A percentile compares a stretch with the other conserved stretches of the same genome.
Conservation (phyloP, 2,329 filamentous ascomycete species). For the Cordyceps tenuipes region DNA sequence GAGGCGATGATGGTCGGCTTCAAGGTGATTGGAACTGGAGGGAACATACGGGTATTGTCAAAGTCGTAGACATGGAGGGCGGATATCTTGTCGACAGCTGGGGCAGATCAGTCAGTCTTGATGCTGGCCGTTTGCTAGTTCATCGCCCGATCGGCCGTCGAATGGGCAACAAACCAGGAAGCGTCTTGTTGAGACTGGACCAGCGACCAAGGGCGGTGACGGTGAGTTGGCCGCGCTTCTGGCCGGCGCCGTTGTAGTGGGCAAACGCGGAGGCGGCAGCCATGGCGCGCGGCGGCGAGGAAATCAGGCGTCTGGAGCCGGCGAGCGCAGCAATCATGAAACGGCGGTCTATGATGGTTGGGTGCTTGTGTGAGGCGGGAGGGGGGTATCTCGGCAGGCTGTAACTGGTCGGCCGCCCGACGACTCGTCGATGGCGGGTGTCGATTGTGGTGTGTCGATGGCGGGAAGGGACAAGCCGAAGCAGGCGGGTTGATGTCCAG, state of each 20-base stretch:
- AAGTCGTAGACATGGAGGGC: constrained; percentile 93
- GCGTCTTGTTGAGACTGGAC: constrained; percentile 66
- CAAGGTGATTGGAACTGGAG: background rate
- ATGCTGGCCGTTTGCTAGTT: no score
- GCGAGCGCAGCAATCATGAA: constrained; percentile 20
- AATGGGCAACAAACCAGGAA: constrained; percentile 48
- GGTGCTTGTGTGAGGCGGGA: no score
- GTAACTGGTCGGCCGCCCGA: background rate
- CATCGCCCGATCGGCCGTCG: background rate
- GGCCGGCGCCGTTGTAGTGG: constrained; percentile 29
- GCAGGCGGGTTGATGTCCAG: background rate
- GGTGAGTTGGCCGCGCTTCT: constrained; percentile 35
- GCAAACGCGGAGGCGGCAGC: constrained; percentile 27
- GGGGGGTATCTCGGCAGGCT: background rate
- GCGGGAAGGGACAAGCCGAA: no score
- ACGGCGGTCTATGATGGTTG: background rate
- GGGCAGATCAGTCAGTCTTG: constrained; percentile 14
- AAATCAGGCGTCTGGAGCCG: constrained; percentile 17
- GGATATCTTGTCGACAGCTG: constrained; percentile 60
- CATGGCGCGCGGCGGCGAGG: constrained; percentile 26
- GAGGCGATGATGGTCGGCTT: background rate
- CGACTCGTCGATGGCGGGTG: background rate
- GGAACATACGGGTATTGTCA: constrained; percentile 74
- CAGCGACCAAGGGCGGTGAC: constrained; percentile 72
- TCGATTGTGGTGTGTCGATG: background rate